These are phyloP conservation scores for Metrosideros polymorpha DNA, from an alignment of 441 rosid species.

Conservation along the genomic window DNA sequence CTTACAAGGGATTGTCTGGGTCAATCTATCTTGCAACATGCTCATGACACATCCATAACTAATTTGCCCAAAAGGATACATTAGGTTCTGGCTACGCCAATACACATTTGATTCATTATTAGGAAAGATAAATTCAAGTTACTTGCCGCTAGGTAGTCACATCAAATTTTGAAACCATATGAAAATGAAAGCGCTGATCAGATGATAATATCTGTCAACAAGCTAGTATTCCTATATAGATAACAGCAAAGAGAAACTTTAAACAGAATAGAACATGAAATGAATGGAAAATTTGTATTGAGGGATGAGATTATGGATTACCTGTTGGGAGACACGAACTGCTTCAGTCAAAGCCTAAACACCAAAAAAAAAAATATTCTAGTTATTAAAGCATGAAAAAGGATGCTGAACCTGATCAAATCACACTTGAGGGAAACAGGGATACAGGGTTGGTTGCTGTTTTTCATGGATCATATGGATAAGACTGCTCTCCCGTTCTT, in stretches of 20 bases:
- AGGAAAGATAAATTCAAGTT: not conserved
- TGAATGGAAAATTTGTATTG: not conserved
- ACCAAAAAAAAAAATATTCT: conserved; percentile 1
- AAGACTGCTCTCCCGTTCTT: not conserved
- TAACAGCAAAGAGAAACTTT: not conserved
- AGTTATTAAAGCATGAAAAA: not conserved
- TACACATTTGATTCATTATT: not conserved
- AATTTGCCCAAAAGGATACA: not conserved
- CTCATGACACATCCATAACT: not conserved
- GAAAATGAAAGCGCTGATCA: not conserved
- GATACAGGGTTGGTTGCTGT: not conserved
- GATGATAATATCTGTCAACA: not conserved
- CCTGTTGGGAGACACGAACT: conserved; percentile 85
- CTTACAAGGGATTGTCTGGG: not conserved
- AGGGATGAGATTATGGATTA: conserved; percentile 7
- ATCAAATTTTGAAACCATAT: not conserved
- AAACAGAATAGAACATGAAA: not conserved
- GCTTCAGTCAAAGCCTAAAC: conserved; percentile 90
- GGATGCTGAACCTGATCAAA: not conserved
- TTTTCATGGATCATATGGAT: not conserved
- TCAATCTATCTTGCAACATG: not conserved
- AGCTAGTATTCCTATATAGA: not conserved
- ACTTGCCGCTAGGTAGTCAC: not conserved
- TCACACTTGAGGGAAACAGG: not conserved
- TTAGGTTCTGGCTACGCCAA: not conserved